These are phyloP conservation scores for Lactuca sativa DNA, from an alignment of 129 eudicot species.

Conservation along the genomic window DNA sequence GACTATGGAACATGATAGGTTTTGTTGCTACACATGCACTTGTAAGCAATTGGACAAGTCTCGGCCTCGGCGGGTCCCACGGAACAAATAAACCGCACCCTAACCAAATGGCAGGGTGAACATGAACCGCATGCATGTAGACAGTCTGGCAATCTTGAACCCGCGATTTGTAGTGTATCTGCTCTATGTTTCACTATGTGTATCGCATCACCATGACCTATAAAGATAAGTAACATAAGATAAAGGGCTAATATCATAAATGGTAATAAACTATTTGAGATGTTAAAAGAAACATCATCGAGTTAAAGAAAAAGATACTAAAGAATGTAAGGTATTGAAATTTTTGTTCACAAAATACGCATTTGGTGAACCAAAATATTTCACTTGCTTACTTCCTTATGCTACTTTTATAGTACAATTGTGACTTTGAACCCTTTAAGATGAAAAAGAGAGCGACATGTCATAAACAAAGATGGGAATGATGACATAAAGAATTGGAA, in stretches of 20 bases:
- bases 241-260: not conserved
- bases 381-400: not conserved
- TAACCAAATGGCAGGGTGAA: constrained; percentile 79
- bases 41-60: constrained; percentile 56
- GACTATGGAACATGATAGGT: constrained; percentile 74
- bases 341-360: too few species aligned
- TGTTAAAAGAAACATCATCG: not conserved
- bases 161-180: constrained; percentile 63
- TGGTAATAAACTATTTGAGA: not conserved
- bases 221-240: not conserved
- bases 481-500: not conserved
- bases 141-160: constrained; percentile 85
- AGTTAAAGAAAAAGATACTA: too few species aligned
- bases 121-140: constrained; percentile 93
- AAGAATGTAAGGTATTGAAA: too few species aligned
- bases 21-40: constrained; percentile 78
- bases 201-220: constrained; percentile 18
- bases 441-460: not conserved
- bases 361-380: not conserved
- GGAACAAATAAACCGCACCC: constrained; percentile 83
- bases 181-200: constrained; percentile 12
- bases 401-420: not conserved
- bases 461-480: not conserved
- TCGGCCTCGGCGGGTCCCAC: constrained; percentile 24
- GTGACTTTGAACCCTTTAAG: not conserved